Conservation (phyloP, 208 protist genomes). For the Strigomonas culicis region DNA sequence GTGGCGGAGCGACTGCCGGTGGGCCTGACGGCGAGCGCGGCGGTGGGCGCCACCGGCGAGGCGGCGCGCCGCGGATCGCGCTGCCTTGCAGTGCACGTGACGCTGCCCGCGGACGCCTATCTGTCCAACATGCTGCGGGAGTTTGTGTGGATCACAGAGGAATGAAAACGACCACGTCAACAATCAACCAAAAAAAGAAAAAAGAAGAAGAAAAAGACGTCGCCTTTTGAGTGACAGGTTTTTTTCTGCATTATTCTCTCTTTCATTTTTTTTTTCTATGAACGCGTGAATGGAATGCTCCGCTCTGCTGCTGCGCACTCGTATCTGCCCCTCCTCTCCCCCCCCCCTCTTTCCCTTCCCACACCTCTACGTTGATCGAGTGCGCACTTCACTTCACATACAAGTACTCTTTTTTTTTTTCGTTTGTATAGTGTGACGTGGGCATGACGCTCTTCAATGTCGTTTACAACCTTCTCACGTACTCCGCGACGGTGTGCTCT, state of each 20-base stretch:
- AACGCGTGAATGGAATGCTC: background rate
- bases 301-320: no score
- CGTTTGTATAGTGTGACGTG: background rate
- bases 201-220: conserved; percentile 1
- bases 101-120: conserved; percentile 46
- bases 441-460: background rate
- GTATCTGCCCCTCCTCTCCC: no score
- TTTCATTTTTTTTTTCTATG: background rate
- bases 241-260: no score
- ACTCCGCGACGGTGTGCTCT: background rate
- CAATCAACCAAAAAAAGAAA: conserved; percentile 5
- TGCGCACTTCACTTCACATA: background rate
- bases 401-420: background rate
- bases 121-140: conserved; percentile 51
- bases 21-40: conserved; percentile 35
- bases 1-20: conserved; percentile 64
- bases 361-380: no score
- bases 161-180: background rate
- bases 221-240: background rate
- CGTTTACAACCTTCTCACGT: conserved; percentile 4
- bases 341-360: no score
- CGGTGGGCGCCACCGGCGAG: conserved; percentile 18
- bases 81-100: conserved; percentile 64
- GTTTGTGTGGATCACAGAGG: conserved; percentile 13
- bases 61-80: conserved; percentile 19